Base-by-base conservation (phyloP, 169 alveolate species). In the Babesia bovis region DNA sequence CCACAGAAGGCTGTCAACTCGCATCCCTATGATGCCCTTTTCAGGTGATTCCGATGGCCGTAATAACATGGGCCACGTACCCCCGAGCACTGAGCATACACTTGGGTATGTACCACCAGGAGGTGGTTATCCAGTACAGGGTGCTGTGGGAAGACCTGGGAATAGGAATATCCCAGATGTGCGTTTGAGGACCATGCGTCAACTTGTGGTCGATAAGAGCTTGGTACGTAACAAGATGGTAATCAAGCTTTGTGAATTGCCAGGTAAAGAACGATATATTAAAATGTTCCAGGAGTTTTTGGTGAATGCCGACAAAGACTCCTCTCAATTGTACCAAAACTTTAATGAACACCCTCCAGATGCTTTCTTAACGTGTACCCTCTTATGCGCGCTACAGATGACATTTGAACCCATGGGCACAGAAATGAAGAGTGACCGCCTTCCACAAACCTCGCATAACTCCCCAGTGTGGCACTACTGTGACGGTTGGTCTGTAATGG, bases 341-440 rank as follows among this genome's bases (percentile, higher is more conserved):
- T 78, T 78, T 51, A 78, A 57, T 38, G 87, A 78, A 36, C 76
- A 78, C 65, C 82, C 87, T 15, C 72, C 73, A 7, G 87, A 78
- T 45, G 73, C 71, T 13, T 78, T 68, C 70, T 38, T 78, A 13
- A 60, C 77, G 17, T 78, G 68, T 23, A 47, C 83, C 21, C 83
- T 78, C 28, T 30, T 78, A 25, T 47, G 57, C 66, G 61, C 87
- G 2, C 61, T 78, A 7, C 68, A 52, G 23, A 55, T 63, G 74
- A 55, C 87, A 15, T 78, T 36, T 41, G 75, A 78, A 42, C 78
- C 85, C 23, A 12, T 36, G 55, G 67, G 68, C 2, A 26, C 73
- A 6, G 73, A 63, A 33, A 19, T 55, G 42, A 75, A 50, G 72
- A 9, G 33, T 5, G 85, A 65, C 53, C 45, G 79, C 6, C 26